Evolutionary conservation across 1,139 yeast genomes (phyloP).

Genomic region (Suhomyces ambrosiae): DNA sequence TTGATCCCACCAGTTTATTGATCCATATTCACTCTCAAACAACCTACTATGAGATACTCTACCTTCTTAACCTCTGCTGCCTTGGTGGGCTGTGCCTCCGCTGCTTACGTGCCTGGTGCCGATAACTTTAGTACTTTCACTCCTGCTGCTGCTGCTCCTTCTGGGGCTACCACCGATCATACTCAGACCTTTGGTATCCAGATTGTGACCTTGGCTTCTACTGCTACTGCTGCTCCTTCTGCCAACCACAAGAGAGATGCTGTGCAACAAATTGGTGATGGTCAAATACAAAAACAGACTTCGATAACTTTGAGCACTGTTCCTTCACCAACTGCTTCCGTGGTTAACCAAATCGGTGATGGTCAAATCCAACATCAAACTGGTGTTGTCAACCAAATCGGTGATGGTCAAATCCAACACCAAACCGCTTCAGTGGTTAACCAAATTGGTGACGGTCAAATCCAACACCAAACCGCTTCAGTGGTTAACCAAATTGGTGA

Average conservation of each 20-base stretch:
- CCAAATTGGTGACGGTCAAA: constrained; percentile 46
- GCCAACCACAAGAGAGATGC: constrained; percentile 25
- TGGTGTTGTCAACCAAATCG: constrained; percentile 47
- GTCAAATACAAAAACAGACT: constrained; percentile 25
- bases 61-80: constrained; percentile 29
- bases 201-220: constrained; percentile 36
- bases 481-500: constrained; percentile 41
- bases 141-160: constrained; percentile 42
- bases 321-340: constrained; percentile 17
- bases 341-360: constrained; percentile 38
- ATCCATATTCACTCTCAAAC: neutral
- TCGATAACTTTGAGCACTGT: constrained; percentile 25
- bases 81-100: constrained; percentile 52
- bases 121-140: constrained; percentile 34
- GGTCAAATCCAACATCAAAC: constrained; percentile 47
- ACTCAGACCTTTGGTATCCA: constrained; percentile 69
- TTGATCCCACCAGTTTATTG: neutral
- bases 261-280: constrained; percentile 30
- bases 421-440: constrained; percentile 26
- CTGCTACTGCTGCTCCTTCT: constrained; percentile 24
- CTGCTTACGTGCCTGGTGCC: constrained; percentile 55
- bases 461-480: constrained; percentile 40
- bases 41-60: constrained; percentile 32
- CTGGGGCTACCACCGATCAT: constrained; percentile 66
- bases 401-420: constrained; percentile 46